A percentile compares a stretch with the other conserved stretches of the same genome.
These are phyloP conservation scores for Tagetes erecta DNA, from an alignment of 129 eudicot species.

Conservation along the genomic window DNA sequence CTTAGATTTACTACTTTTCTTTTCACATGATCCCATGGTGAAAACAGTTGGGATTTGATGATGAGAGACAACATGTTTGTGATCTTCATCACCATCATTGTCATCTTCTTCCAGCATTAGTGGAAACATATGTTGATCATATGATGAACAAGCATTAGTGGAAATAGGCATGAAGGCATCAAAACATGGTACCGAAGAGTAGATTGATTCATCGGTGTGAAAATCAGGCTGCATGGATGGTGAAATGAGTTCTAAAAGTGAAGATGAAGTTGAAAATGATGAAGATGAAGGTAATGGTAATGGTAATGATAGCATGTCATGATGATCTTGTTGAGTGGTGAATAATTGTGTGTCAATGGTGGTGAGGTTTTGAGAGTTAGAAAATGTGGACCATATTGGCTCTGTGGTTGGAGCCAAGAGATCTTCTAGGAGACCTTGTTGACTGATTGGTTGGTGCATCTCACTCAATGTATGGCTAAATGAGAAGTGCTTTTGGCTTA, in stretches of 20 bases:
- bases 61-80: slow-evolving; percentile 28
- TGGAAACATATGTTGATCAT: slow-evolving; percentile 39
- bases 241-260: slow-evolving; percentile 36
- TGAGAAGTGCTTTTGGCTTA: slow-evolving; percentile 28
- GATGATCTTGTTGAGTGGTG: slow-evolving; percentile 24
- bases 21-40: slow-evolving; percentile 36
- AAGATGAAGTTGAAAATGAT: slow-evolving; percentile 36
- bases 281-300: slow-evolving; percentile 28
- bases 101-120: slow-evolving; percentile 31
- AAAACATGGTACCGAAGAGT: slow-evolving; percentile 30
- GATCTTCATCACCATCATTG: slow-evolving; percentile 20
- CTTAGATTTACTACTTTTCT: slow-evolving; percentile 42
- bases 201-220: slow-evolving; percentile 40
- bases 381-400: slow-evolving; percentile 28
- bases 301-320: neutral
- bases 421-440: slow-evolving; percentile 54
- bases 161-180: slow-evolving; percentile 14
- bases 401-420: slow-evolving; percentile 48
- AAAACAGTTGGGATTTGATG: slow-evolving; percentile 25
- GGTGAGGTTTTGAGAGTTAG: slow-evolving; percentile 31
- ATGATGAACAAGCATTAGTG: slow-evolving; percentile 32
- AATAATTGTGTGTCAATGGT: slow-evolving; percentile 26
- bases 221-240: slow-evolving; percentile 32
- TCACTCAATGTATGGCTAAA: slow-evolving; percentile 31
- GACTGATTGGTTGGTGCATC: slow-evolving; percentile 44